Percentiles rank a stretch among this genome's conserved stretches.
phyloP scores from a whole-genome alignment of 176 grass and related monocot genomes.

The Eremochloa ophiuroides region DNA sequence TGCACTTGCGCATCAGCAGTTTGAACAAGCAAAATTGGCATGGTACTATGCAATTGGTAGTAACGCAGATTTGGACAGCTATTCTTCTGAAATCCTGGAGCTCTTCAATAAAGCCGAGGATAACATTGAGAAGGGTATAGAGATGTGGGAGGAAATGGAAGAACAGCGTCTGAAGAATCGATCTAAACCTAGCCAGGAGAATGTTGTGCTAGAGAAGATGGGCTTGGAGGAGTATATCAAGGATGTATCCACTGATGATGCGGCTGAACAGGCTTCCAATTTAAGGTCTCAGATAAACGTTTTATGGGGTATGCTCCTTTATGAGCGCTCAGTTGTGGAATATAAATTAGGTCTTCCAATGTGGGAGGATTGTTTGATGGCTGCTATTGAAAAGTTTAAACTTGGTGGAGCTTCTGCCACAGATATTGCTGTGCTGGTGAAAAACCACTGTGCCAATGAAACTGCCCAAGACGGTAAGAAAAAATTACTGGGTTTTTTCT shows the following conservation, averaged over 20 bases:
- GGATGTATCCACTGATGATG: conserved; percentile 56
- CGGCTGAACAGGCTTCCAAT: conserved; percentile 49
- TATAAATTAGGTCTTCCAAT: conserved; percentile 70
- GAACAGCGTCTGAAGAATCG: conserved; percentile 55
- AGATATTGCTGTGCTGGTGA: conserved; percentile 58
- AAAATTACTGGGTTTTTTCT: background rate
- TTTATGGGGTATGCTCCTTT: conserved; percentile 76
- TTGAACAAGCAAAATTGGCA: conserved; percentile 75
- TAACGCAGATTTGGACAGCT: conserved; percentile 30
- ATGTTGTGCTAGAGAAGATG: conserved; percentile 54
- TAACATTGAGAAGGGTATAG: conserved; percentile 62
- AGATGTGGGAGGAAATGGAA: conserved; percentile 71
- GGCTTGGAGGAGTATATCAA: conserved; percentile 63
- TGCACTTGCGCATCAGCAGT: conserved; percentile 67
- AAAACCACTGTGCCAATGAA: conserved; percentile 71
- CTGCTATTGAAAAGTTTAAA: conserved; percentile 76
- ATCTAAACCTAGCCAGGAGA: conserved; percentile 52
- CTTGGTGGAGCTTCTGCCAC: conserved; percentile 60
- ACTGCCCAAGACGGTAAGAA: conserved; percentile 67
- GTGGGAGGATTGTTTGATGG: conserved; percentile 75
- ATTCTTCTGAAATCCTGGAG: conserved; percentile 44
- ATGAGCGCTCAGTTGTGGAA: conserved; percentile 75
- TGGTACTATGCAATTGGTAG: conserved; percentile 71
- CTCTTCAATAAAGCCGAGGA: conserved; percentile 74
- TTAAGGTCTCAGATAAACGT: conserved; percentile 75